phyloP scores from a whole-genome alignment of 768 basidiomycete species.

The Serendipita indica region DNA sequence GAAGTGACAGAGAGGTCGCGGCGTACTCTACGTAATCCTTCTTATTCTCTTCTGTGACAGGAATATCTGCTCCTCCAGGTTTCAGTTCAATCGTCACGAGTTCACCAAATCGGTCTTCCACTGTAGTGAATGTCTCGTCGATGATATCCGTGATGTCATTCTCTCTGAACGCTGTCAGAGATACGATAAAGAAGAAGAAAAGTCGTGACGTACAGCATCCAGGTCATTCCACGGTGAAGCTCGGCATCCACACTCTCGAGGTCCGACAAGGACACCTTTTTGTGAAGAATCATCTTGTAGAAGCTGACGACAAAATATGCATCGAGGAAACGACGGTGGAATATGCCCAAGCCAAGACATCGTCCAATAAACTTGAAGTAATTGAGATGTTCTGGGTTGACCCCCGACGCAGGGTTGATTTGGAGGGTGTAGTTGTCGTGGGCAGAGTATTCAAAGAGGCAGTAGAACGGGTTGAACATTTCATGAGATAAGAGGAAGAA shows the following conservation, averaged over 20 bases:
- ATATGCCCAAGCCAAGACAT: slow-evolving; percentile 56
- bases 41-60: slow-evolving; percentile 64
- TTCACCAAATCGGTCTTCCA: slow-evolving; percentile 65
- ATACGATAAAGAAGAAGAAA: slow-evolving; percentile 5
- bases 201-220: slow-evolving; percentile 49
- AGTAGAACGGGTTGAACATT: slow-evolving; percentile 70
- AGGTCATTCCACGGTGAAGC: slow-evolving; percentile 48
- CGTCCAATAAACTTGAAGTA: slow-evolving; percentile 77
- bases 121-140: slow-evolving; percentile 56
- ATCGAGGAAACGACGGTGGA: slow-evolving; percentile 65
- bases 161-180: slow-evolving; percentile 29
- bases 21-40: slow-evolving; percentile 56
- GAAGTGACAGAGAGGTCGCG: not conserved
- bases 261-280: slow-evolving; percentile 44
- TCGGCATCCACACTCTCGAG: slow-evolving; percentile 57
- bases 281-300: slow-evolving; percentile 64
- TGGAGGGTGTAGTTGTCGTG: slow-evolving; percentile 71
- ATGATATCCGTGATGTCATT: slow-evolving; percentile 63
- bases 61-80: slow-evolving; percentile 40
- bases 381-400: slow-evolving; percentile 62
- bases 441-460: slow-evolving; percentile 67
- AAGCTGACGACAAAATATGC: slow-evolving; percentile 67
- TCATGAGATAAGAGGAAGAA: slow-evolving; percentile 75
- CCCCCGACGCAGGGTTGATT: slow-evolving; percentile 60
- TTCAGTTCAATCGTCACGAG: slow-evolving; percentile 49